Conservation (phyloP, 352 stramenopile genomes). For the Phytophthora foliorum region DNA sequence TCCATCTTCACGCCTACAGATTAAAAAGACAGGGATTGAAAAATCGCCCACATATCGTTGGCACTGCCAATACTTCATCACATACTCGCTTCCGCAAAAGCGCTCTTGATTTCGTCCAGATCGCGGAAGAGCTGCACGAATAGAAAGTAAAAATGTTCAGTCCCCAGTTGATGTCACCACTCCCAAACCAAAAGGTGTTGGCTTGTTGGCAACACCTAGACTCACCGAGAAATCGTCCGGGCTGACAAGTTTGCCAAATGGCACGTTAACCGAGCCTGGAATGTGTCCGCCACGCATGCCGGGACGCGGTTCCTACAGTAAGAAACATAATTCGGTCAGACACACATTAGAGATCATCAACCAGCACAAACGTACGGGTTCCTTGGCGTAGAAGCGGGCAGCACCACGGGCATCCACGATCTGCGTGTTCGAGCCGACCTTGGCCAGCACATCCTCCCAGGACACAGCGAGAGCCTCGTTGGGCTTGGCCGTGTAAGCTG, state of each 20-base stretch:
- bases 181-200: no score
- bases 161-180: background rate
- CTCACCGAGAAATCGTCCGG: slow-evolving; percentile 86
- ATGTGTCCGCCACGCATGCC: slow-evolving; percentile 94
- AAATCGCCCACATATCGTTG: background rate
- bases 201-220: no score
- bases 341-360: background rate
- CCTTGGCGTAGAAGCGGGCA: slow-evolving; percentile 90
- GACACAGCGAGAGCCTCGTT: slow-evolving; percentile 62
- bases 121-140: slow-evolving; percentile 73
- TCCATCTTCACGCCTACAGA: slow-evolving; percentile 65
- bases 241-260: slow-evolving; percentile 90
- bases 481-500: slow-evolving; percentile 58
- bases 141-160: background rate
- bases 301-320: slow-evolving; percentile 86
- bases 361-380: slow-evolving; percentile 55
- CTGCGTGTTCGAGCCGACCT: slow-evolving; percentile 71
- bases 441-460: slow-evolving; percentile 70
- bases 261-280: slow-evolving; percentile 91
- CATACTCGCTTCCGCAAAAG: slow-evolving; percentile 77
- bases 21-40: slow-evolving; percentile 15
- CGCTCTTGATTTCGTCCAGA: slow-evolving; percentile 76
- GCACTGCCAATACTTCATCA: slow-evolving; percentile 1
- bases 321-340: background rate
- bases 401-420: slow-evolving; percentile 93